Percentiles rank a stretch among this genome's conserved stretches.
Conservation (phyloP, 441 rosid species). For the Populus hybrid region DNA sequence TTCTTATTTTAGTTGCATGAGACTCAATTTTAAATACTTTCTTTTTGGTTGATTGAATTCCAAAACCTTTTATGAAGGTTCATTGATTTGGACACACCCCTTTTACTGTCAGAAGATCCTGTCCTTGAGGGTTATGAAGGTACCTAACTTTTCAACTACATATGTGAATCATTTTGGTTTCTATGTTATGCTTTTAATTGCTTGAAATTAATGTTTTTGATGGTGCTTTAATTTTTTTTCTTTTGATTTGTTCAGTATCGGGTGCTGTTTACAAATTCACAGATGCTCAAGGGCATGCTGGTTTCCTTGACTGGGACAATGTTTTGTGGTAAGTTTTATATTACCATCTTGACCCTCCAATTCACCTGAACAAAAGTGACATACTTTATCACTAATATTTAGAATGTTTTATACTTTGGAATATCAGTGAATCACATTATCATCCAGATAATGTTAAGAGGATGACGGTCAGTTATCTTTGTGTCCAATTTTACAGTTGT, state of each 20-base stretch:
- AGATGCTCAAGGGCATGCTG: conserved; percentile 75
- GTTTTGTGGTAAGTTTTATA: conserved; percentile 35
- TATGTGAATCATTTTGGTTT: neutral
- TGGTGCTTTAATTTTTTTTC: conserved; percentile 1
- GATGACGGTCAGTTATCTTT: too few species aligned
- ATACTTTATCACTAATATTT: neutral
- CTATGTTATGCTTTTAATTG: neutral
- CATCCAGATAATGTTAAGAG: too few species aligned
- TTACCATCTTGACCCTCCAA: neutral
- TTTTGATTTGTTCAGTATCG: conserved; percentile 27
- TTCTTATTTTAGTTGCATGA: neutral
- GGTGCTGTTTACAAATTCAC: conserved; percentile 79
- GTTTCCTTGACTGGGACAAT: conserved; percentile 72
- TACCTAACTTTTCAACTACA: conserved; percentile 25
- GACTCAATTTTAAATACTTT: neutral
- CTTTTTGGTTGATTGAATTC: neutral
- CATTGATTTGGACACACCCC: conserved; percentile 81
- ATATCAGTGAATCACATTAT: too few species aligned
- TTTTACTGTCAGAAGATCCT: conserved; percentile 84
- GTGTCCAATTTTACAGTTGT: too few species aligned
- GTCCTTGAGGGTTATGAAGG: conserved; percentile 86
- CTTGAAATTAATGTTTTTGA: neutral
- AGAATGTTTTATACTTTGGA: neutral
- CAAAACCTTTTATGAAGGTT: conserved; percentile 41
- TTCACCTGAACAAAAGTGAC: neutral